A percentile compares a stretch with the other conserved stretches of the same genome.
Conservation (phyloP, 2,329 filamentous ascomycete genomes). For the Colletotrichum godetiae region DNA sequence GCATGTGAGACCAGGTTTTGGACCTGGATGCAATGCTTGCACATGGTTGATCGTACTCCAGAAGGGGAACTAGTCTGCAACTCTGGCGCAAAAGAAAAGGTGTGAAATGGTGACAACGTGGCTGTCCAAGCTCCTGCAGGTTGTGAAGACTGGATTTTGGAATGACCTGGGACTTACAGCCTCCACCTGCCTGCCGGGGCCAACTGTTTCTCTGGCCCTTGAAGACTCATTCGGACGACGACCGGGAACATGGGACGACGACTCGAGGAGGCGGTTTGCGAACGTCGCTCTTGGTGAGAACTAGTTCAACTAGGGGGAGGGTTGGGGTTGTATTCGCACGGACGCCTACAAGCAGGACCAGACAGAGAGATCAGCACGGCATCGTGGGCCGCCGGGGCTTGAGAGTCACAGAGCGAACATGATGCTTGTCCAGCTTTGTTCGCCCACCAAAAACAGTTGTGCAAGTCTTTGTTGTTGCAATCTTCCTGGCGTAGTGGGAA, state of each 20-base stretch:
- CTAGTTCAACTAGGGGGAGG: neutral
- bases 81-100: neutral
- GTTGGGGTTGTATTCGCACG: conserved; percentile 30
- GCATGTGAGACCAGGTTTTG: neutral
- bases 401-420: neutral
- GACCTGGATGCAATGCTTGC: neutral
- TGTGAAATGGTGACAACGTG: conserved; percentile 8
- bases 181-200: neutral
- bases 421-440: conserved; percentile 7
- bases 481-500: neutral
- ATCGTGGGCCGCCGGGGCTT: neutral
- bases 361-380: conserved; percentile 6
- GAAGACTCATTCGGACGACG: neutral
- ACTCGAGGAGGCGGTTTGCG: neutral
- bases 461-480: neutral
- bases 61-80: neutral
- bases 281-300: neutral
- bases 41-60: neutral
- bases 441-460: neutral
- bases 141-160: neutral
- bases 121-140: neutral
- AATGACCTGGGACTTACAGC: neutral
- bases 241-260: neutral
- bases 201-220: neutral
- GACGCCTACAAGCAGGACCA: neutral